A percentile compares a stretch with the other conserved stretches of the same genome.
Evolutionary conservation across 1,284 basidiomycete genomes (phyloP).

Genomic region (Chondrostereum purpureum): DNA sequence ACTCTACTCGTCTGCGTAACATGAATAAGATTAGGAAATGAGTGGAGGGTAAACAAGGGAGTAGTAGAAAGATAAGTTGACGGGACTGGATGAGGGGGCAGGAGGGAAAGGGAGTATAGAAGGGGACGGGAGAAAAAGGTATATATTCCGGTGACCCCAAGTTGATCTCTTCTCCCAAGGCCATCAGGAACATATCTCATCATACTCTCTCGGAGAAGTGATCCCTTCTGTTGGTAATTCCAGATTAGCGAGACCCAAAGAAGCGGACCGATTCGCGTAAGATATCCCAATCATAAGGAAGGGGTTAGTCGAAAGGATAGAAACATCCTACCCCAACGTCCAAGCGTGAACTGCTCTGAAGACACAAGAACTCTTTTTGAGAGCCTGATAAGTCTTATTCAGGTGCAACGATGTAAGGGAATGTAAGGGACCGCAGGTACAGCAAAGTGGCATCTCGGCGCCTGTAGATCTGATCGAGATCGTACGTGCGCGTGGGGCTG

Average conservation of each 20-base stretch:
- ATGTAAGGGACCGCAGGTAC: not conserved
- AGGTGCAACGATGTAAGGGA: not conserved
- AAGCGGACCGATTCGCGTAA: not conserved
- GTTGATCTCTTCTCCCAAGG: not conserved
- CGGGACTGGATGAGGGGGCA: too few relatives aligned
- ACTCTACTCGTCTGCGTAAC: slow-evolving; percentile 21
- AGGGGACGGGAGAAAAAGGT: not conserved
- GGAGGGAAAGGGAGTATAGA: not conserved
- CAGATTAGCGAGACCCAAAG: not conserved
- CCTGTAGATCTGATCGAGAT: not conserved
- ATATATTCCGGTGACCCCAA: not conserved
- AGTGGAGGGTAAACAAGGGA: too few relatives aligned
- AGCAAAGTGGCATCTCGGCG: not conserved
- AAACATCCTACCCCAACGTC: not conserved
- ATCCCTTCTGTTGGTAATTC: not conserved
- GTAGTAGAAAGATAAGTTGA: slow-evolving; percentile 7
- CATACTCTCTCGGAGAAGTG: not conserved
- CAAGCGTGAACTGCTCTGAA: not conserved
- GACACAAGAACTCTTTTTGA: not conserved
- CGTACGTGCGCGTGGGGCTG: not conserved
- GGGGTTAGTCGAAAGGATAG: not conserved
- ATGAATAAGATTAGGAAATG: too few relatives aligned
- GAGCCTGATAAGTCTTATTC: not conserved
- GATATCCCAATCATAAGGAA: not conserved
- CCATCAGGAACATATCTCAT: not conserved